Base-by-base conservation (phyloP, 495 filamentous ascomycete species). In the Glutinoglossum americanum region DNA sequence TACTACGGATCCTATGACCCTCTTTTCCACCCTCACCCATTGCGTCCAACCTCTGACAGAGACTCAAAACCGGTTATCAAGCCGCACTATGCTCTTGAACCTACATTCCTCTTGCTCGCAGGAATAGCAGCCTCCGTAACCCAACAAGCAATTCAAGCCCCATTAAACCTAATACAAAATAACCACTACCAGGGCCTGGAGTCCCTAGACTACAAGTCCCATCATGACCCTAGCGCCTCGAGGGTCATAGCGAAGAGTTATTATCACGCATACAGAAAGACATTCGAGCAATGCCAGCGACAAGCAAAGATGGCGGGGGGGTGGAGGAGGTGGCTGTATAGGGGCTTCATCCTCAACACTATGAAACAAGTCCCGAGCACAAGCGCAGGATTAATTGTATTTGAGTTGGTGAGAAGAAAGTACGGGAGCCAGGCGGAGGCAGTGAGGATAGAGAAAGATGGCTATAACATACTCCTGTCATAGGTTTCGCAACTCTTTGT, bases 51-150 rank as follows among this genome's bases (percentile, higher is more conserved):
- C 55, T 64, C 1, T 57, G 62, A 17, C 60, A 64, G 25, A 66
- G 62, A 55, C 5, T 65, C 66, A 57, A 73, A 77, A 21, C 71
- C 73, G 10, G 64, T 78, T 37, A 89, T 95, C 63, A 80, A 76
- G 41, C 89, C 89, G 13, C 87, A 95, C 64, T 95, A 89, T 64
- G 74, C 83, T 19, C 70, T 94, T 58, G 89, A 95, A 63, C 89
- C 89, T 9, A 72, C 76, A 37, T 94, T 94, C 61, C 69, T 95
- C 13, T 70, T 90, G 57, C 66, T 85, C 7, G 88, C 87, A 0
- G 89, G 89, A 1, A 74, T 88, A 49, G 70, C 79, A 26, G 89
- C 88, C 0, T 85, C 83, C 0, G 67, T 93, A 4, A 69, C 78
- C 8, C 89, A 94, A 66, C 87, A 93, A 63, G 60, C 74, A 3